Evolutionary conservation across 2,329 filamentous ascomycete species (phyloP).

Genomic region (Penicillium sp.): DNA sequence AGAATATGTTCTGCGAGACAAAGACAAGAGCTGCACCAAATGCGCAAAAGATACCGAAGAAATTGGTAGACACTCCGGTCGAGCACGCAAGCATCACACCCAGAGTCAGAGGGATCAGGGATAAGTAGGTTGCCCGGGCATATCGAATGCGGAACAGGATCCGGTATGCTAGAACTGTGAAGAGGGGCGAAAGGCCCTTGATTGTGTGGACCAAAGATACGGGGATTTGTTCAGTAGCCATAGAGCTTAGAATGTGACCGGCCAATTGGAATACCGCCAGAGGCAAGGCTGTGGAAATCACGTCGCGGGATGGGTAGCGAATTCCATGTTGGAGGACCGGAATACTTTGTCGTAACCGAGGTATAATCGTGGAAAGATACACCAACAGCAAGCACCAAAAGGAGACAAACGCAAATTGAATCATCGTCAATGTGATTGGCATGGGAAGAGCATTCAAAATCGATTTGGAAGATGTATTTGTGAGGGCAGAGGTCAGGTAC

Average conservation of each 20-base stretch:
- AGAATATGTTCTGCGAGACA: constrained; percentile 97
- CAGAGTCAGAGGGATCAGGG: constrained; percentile 77
- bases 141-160: constrained; percentile 78
- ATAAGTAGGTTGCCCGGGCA: constrained; percentile 74
- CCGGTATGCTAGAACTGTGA: constrained; percentile 89
- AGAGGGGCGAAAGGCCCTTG: constrained; percentile 89
- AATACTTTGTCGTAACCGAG: constrained; percentile 59
- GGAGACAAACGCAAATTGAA: constrained; percentile 90
- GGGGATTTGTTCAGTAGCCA: constrained; percentile 86
- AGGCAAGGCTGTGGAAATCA: constrained; percentile 80
- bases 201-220: constrained; percentile 93
- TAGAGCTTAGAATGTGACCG: constrained; percentile 86
- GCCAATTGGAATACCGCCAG: constrained; percentile 86
- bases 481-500: constrained; percentile 91
- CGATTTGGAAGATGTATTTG: constrained; percentile 94
- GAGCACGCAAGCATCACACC: constrained; percentile 97
- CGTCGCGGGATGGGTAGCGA: constrained; percentile 66
- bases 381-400: constrained; percentile 75
- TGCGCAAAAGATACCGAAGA: constrained; percentile 81
- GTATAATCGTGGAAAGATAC: constrained; percentile 64
- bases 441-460: constrained; percentile 87
- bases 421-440: constrained; percentile 79
- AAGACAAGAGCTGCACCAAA: constrained; percentile 87
- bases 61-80: constrained; percentile 76
- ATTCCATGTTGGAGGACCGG: constrained; percentile 79